Evolutionary conservation across 2,329 filamentous ascomycete species (phyloP).

Genomic region (Penicillium brevicompactum): DNA sequence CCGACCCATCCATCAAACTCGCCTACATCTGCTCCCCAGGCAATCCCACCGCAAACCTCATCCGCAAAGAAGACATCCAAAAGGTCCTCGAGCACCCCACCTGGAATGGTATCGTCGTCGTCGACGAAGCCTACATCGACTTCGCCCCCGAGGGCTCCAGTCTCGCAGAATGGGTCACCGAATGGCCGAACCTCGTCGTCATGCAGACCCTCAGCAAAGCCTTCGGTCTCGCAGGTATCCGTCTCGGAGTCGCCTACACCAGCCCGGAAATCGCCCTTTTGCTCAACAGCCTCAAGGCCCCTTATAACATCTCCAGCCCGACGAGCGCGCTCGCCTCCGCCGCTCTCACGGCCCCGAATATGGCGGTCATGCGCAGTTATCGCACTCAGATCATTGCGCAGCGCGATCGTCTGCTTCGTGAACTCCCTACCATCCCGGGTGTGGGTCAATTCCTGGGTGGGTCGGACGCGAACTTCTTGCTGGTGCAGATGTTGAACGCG

Average conservation of each 20-base stretch:
- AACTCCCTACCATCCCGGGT: constrained; percentile 74
- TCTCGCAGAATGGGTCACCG: constrained; percentile 85
- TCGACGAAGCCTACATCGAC: constrained; percentile 97
- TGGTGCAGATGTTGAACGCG: constrained; percentile 83
- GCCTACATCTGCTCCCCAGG: constrained; percentile 93
- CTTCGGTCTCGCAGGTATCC: constrained; percentile 91
- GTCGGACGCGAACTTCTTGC: constrained; percentile 79
- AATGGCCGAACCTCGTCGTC: constrained; percentile 94
- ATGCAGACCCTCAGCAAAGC: constrained; percentile 99
- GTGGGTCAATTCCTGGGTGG: constrained; percentile 82
- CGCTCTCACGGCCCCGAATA: constrained; percentile 67
- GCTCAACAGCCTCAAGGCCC: constrained; percentile 90
- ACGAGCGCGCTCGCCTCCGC: constrained; percentile 78
- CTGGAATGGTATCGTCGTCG: constrained; percentile 92
- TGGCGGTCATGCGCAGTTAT: constrained; percentile 73
- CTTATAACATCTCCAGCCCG: constrained; percentile 91
- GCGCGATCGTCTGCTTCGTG: constrained; percentile 71
- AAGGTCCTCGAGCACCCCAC: constrained; percentile 78
- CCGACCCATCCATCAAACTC: constrained; percentile 73
- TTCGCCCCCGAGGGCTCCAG: constrained; percentile 79
- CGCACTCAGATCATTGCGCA: constrained; percentile 71
- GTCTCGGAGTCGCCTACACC: constrained; percentile 83
- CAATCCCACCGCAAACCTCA: constrained; percentile 83
- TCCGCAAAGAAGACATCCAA: constrained; percentile 74
- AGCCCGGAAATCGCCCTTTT: constrained; percentile 72